These are phyloP conservation scores for Lactarius vividus DNA, from an alignment of 768 basidiomycete species.

Conservation along the genomic window DNA sequence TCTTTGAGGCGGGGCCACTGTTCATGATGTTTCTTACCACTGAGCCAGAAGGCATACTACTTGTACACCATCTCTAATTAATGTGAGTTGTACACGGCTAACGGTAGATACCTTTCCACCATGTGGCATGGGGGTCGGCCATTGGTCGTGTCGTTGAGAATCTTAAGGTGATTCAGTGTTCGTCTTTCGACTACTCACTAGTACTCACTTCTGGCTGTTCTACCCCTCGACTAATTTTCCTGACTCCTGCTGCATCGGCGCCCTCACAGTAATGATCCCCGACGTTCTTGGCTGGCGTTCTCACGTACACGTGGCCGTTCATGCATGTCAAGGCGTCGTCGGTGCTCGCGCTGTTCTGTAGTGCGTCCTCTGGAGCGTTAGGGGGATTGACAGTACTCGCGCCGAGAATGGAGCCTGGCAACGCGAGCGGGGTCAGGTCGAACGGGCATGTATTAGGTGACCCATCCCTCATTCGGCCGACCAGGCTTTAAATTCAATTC, in stretches of 20 bases:
- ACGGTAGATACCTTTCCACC: neutral
- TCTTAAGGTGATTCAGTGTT: conserved; percentile 50
- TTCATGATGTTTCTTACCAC: too few relatives aligned
- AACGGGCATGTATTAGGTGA: conserved; percentile 63
- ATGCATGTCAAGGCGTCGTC: conserved; percentile 55
- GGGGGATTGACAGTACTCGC: conserved; percentile 38
- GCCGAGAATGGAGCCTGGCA: conserved; percentile 60
- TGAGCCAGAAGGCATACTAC: too few relatives aligned
- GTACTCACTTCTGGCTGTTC: neutral
- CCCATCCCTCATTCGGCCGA: conserved; percentile 54
- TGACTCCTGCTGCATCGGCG: conserved; percentile 39
- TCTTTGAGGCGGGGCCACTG: too few relatives aligned
- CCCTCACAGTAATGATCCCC: conserved; percentile 62
- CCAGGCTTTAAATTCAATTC: conserved; percentile 1
- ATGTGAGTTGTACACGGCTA: conserved; percentile 32
- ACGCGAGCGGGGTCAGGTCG: conserved; percentile 56
- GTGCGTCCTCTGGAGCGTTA: conserved; percentile 38
- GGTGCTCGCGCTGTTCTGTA: conserved; percentile 59
- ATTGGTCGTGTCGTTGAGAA: conserved; percentile 62
- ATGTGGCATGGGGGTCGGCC: conserved; percentile 39
- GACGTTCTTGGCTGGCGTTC: conserved; percentile 52
- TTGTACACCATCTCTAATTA: too few relatives aligned
- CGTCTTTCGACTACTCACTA: neutral
- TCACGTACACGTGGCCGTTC: conserved; percentile 66
- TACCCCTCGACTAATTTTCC: neutral